Percentiles rank a stretch among this genome's conserved stretches.
Conservation (phyloP, 164 flowering plant genomes). For the Echeveria elegans region DNA sequence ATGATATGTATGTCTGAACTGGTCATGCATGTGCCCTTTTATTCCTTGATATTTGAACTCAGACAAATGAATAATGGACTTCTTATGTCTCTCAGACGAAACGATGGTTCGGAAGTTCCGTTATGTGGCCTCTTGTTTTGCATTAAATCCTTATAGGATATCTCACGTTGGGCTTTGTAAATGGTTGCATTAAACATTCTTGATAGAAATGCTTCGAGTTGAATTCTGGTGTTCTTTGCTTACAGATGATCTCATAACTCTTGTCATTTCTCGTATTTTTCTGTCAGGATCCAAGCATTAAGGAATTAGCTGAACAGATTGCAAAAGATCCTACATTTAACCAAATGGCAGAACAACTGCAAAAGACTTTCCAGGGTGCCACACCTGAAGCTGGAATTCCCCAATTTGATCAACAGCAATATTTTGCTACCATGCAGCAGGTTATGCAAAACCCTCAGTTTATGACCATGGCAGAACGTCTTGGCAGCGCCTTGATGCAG, state of each 20-base stretch:
- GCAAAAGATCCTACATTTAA: slow-evolving; percentile 91
- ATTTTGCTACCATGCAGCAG: slow-evolving; percentile 79
- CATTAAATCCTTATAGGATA: not conserved
- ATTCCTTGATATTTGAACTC: not conserved
- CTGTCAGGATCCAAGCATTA: slow-evolving; percentile 87
- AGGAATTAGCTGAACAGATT: slow-evolving; percentile 84
- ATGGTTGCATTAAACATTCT: not conserved
- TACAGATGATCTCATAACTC: not conserved
- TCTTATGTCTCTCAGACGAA: too few species aligned
- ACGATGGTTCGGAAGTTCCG: too few species aligned
- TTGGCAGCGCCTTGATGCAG: slow-evolving; percentile 91
- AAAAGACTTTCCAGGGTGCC: slow-evolving; percentile 59
- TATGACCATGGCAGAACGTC: slow-evolving; percentile 95
- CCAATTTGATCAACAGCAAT: slow-evolving; percentile 68
- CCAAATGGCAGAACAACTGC: slow-evolving; percentile 95
- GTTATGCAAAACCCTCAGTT: slow-evolving; percentile 97
- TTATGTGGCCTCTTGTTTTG: not conserved
- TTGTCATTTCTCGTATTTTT: slow-evolving; percentile 8
- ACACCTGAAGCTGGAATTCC: slow-evolving; percentile 48
- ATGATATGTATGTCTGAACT: not conserved
- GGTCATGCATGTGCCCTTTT: not conserved
- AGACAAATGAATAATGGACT: not conserved
- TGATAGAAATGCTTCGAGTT: not conserved
- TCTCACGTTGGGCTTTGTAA: not conserved
- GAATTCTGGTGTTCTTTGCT: not conserved